Evolutionary conservation across 768 basidiomycete species (phyloP).

Genomic region (Rhizopogon vulgaris): DNA sequence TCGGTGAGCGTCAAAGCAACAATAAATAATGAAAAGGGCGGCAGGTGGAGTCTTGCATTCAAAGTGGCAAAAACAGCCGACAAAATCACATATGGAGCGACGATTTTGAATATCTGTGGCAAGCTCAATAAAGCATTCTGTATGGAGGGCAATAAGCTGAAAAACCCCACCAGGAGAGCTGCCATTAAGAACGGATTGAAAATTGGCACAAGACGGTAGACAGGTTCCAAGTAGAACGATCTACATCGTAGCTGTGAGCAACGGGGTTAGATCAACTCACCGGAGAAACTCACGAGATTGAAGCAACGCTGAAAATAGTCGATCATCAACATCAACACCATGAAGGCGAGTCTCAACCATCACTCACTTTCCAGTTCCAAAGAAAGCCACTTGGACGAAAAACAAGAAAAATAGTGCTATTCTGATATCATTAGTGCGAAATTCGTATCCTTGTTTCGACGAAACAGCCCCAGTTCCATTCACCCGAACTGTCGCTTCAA

Average conservation of each 20-base stretch:
- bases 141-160: background rate
- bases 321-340: background rate
- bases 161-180: constrained; percentile 47
- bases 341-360: background rate
- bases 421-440: constrained; percentile 57
- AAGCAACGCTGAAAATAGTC: constrained; percentile 52
- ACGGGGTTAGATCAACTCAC: background rate
- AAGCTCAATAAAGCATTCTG: constrained; percentile 1
- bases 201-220: constrained; percentile 79
- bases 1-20: constrained; percentile 72
- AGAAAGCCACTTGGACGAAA: constrained; percentile 83
- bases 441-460: constrained; percentile 28
- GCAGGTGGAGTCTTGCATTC: constrained; percentile 59
- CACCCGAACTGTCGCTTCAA: constrained; percentile 39
- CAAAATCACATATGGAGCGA: constrained; percentile 75
- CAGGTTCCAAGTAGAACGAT: constrained; percentile 84
- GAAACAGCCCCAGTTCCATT: background rate
- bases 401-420: constrained; percentile 80
- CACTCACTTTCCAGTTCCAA: constrained; percentile 77
- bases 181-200: constrained; percentile 87
- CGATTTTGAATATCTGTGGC: constrained; percentile 69
- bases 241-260: constrained; percentile 22
- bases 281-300: constrained; percentile 58
- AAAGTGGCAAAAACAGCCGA: constrained; percentile 63
- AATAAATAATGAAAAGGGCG: constrained; percentile 76